Conservation (phyloP, 352 stramenopile species). For the Globisporangium cystogenes region DNA sequence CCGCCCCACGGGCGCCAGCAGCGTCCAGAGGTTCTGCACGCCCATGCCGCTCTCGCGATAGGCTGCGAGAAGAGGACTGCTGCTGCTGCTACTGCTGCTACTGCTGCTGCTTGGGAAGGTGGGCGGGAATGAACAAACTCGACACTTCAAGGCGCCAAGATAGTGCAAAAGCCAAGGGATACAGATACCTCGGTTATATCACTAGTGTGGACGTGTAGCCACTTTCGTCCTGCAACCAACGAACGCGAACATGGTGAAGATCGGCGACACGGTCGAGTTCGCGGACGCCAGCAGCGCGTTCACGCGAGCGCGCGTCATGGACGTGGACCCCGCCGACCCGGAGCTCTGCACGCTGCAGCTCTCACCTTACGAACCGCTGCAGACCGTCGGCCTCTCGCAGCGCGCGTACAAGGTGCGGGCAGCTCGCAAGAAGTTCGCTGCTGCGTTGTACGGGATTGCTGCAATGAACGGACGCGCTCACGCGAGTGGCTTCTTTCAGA, state of each 20-base stretch:
- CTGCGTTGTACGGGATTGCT: neutral
- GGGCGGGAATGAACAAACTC: too few relatives aligned
- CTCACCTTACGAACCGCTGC: constrained; percentile 36
- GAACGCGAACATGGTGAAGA: too few relatives aligned
- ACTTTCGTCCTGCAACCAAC: too few relatives aligned
- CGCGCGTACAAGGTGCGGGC: constrained; percentile 26
- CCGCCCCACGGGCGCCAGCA: constrained; percentile 94
- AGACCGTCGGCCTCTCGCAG: constrained; percentile 21
- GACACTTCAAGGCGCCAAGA: too few relatives aligned
- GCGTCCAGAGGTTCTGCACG: constrained; percentile 97
- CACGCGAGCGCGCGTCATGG: constrained; percentile 25
- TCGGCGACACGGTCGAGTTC: constrained; percentile 50
- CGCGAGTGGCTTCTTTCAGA: constrained; percentile 4
- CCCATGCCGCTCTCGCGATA: too few relatives aligned
- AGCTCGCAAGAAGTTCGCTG: too few relatives aligned
- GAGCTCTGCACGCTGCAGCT: constrained; percentile 31
- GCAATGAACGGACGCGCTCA: neutral
- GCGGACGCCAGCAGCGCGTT: constrained; percentile 6
- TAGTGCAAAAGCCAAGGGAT: too few relatives aligned
- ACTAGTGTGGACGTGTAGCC: too few relatives aligned
- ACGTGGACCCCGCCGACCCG: constrained; percentile 15
- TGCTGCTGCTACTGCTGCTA: neutral
- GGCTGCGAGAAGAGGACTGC: too few relatives aligned
- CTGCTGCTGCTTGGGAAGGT: neutral
- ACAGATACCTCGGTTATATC: too few relatives aligned